Evolutionary conservation across 345 rosid genomes (phyloP), one percentile per base, ranked within the genome.

Genomic region (Moricandia arvensis): DNA sequence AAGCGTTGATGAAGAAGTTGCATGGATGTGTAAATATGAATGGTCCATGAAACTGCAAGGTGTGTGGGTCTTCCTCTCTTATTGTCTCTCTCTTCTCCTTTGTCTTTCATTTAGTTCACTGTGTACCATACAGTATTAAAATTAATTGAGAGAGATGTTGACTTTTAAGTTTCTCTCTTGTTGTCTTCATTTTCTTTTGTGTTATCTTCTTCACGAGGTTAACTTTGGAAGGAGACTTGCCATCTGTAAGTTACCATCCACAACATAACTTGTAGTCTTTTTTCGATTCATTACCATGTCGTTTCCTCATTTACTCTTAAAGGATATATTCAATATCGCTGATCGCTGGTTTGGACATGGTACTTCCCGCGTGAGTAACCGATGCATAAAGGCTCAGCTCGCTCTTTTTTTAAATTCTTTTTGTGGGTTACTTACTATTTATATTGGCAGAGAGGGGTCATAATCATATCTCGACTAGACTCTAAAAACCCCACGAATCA

Each of bases 191-290:
- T 51, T 68, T 45, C 63, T 75, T 68, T 15, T 75, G 69, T 75
- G 74, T 75, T 75, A 69, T 69, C 74, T 68, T 69, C 74, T 75
- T 75, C 74, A 62, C 74, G 74, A 75, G 79, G 74, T 68, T 15
- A 75, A 68, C 73, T 33, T 51, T 27, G 69, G 63, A 26, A 69
- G 47, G 34, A 62, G 55, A 26, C 68, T 67, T 61, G 79, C 55
- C 47, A 75, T 51, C 69, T 62, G 79, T 75, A 75, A 75, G 79
- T 75, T 68, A 68, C 9, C 49, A 68, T 68, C 43, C 34, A 30
- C 60, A 66, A 59, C 47, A 41, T 65, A 47, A 49, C 21, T 16
- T 15, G 30, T 62, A 27, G 71, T 26, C 11, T 5, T 6, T 24
- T 18, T 18, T 8, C 53, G 17, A 5, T 45, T 45, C 53, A 45